These are phyloP conservation scores for Perkinsus chesapeaki DNA, from an alignment of 169 alveolate species.

Conservation along the genomic window DNA sequence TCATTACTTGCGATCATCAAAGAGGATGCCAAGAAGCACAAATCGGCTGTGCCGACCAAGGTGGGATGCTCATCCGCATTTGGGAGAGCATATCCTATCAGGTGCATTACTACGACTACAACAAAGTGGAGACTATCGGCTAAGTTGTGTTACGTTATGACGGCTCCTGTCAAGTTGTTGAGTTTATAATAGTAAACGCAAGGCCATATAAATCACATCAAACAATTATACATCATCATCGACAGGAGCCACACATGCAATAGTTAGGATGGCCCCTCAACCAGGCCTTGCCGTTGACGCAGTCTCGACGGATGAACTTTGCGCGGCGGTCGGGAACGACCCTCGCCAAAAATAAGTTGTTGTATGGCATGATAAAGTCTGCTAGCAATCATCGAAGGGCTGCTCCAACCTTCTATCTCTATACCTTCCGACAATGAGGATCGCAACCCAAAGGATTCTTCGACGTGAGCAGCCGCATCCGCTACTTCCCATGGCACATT, in stretches of 20 bases:
- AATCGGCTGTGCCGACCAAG: background rate
- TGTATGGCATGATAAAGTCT: background rate
- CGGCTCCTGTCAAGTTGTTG: background rate
- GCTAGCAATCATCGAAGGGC: background rate
- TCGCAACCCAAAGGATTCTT: background rate
- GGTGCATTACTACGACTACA: background rate
- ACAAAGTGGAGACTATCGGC: background rate
- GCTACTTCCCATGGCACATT: background rate
- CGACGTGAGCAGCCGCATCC: background rate
- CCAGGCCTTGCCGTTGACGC: background rate
- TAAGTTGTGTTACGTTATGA: background rate
- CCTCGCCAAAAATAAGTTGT: background rate
- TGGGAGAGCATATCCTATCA: background rate
- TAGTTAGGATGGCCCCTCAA: background rate
- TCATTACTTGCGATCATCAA: background rate
- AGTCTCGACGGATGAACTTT: background rate
- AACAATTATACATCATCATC: no score
- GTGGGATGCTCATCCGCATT: background rate
- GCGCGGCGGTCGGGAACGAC: background rate
- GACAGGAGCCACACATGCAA: no score
- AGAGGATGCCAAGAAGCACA: background rate
- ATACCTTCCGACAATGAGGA: background rate
- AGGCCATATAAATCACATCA: no score
- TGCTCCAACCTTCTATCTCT: background rate
- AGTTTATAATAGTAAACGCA: background rate